Percentiles rank a stretch among this genome's conserved stretches.
Evolutionary conservation across 495 filamentous ascomycete genomes (phyloP).

Genomic region (Neurospora terricola): DNA sequence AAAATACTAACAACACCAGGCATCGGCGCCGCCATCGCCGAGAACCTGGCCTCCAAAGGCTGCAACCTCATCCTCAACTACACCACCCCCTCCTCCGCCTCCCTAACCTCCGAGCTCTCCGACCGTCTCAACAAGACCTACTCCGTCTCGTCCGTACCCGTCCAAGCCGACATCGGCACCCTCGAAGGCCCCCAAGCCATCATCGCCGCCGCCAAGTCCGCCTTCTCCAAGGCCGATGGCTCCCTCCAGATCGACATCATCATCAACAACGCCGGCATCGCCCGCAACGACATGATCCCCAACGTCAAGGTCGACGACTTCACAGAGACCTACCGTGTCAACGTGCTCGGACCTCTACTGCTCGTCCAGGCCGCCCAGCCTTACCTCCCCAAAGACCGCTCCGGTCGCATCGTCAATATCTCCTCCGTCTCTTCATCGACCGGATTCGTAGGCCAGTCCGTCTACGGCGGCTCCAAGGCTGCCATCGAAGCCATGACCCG

Average conservation of each 20-base stretch:
- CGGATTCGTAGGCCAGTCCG: constrained; percentile 60
- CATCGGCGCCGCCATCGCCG: constrained; percentile 76
- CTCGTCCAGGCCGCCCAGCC: constrained; percentile 61
- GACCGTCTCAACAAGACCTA: constrained; percentile 30
- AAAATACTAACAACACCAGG: constrained; percentile 38
- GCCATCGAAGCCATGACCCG: constrained; percentile 89
- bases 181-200: constrained; percentile 26
- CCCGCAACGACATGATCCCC: constrained; percentile 48
- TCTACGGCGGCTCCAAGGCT: constrained; percentile 86
- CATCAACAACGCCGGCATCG: constrained; percentile 79
- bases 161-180: constrained; percentile 38
- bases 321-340: constrained; percentile 63
- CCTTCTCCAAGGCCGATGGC: constrained; percentile 18
- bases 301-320: constrained; percentile 52
- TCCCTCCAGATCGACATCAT: constrained; percentile 71
- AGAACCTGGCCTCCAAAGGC: constrained; percentile 69
- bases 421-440: constrained; percentile 57
- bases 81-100: constrained; percentile 41
- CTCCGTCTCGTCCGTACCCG: constrained; percentile 24
- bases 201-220: constrained; percentile 18
- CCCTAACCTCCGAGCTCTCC: constrained; percentile 20
- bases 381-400: constrained; percentile 62
- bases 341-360: constrained; percentile 78
- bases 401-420: constrained; percentile 71
- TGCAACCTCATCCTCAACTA: constrained; percentile 60